phyloP scores from a whole-genome alignment of 805 yeast genomes.

The Candida loeiensis region DNA sequence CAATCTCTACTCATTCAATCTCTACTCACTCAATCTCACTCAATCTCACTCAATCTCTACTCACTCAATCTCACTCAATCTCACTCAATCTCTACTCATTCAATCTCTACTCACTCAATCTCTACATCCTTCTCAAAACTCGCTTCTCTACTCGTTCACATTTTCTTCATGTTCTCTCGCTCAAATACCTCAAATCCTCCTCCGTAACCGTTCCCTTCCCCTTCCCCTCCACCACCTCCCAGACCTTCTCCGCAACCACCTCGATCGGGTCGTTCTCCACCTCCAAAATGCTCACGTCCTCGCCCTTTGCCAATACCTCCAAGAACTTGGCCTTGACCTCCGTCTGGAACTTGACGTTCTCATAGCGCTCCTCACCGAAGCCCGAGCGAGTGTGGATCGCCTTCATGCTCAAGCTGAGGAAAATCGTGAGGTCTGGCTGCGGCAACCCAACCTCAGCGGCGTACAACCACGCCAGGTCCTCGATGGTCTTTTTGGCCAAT shows the following conservation, averaged over 20 bases:
- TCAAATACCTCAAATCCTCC: neutral
- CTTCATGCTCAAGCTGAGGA: slow-evolving; percentile 56
- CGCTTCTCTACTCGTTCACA: too few relatives aligned
- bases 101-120: neutral
- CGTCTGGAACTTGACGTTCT: slow-evolving; percentile 67
- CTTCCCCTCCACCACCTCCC: slow-evolving; percentile 27
- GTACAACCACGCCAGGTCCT: slow-evolving; percentile 69
- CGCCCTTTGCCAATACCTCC: slow-evolving; percentile 35
- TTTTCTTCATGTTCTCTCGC: too few relatives aligned
- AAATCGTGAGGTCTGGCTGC: slow-evolving; percentile 78
- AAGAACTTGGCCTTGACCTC: slow-evolving; percentile 62
- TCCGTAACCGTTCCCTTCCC: slow-evolving; percentile 1
- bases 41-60: neutral
- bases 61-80: neutral
- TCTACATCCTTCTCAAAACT: neutral
- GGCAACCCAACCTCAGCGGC: slow-evolving; percentile 83
- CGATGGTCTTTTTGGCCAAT: slow-evolving; percentile 67
- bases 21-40: neutral
- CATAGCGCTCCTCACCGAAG: slow-evolving; percentile 95
- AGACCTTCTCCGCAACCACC: slow-evolving; percentile 48
- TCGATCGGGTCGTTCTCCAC: slow-evolving; percentile 61
- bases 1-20: neutral
- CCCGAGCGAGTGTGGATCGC: slow-evolving; percentile 57
- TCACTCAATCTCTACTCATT: neutral
- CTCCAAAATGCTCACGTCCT: slow-evolving; percentile 41